Base-by-base conservation (phyloP, 139 green algal species). In the Nannochloris sp. region DNA sequence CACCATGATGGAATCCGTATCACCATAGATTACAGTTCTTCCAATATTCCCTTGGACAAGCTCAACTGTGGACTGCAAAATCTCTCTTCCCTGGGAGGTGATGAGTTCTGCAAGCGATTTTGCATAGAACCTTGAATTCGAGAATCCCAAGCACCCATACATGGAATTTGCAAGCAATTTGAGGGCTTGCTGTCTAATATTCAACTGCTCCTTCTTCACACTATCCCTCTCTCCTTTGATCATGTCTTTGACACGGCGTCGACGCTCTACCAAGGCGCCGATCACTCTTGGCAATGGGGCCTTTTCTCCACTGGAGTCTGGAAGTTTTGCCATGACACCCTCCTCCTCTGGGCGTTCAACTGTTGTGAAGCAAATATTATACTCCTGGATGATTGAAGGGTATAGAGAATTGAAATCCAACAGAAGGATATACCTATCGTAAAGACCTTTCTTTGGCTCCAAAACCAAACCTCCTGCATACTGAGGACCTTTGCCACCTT, bases 321-420 rank as follows among this genome's bases (percentile, higher is more conserved):
- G 77, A 66, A 79, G 72, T 24, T 44, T 27, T 25, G 55, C 44
- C 25, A 72, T 49, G 48, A 27, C 40, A 46, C 72, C 76, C n/a
- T 70, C 78, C 48, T 73, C 48, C n/a, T 19, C 16, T 10, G 79
- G 74, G 1, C 84, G 80, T 34, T 72, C 60, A 44, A 98, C 93
- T 0, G 93, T 98, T 29, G 93, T 98, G 84, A 97, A 98, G 80
- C 93, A 98, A 69, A 98, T 97, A 83, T 98, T 97, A 83, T 94
- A 98, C 77, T 97, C 93, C 75, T 95, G 93, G 70, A 99, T 99
- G 83, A 99, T 99, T 54, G 87, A 96, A 18, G 93, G 93, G 85
- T 99, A 99, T 65, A 99, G 80, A 4, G 75, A 90, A 81, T 98
- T 98, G 88, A 99, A 99, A 76, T 99, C 93, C 67, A 99, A 79